A percentile compares a stretch with the other conserved stretches of the same genome.
These are phyloP conservation scores for Hyphodiscus sp. DNA, from an alignment of 2,329 filamentous ascomycete species.

Conservation along the genomic window DNA sequence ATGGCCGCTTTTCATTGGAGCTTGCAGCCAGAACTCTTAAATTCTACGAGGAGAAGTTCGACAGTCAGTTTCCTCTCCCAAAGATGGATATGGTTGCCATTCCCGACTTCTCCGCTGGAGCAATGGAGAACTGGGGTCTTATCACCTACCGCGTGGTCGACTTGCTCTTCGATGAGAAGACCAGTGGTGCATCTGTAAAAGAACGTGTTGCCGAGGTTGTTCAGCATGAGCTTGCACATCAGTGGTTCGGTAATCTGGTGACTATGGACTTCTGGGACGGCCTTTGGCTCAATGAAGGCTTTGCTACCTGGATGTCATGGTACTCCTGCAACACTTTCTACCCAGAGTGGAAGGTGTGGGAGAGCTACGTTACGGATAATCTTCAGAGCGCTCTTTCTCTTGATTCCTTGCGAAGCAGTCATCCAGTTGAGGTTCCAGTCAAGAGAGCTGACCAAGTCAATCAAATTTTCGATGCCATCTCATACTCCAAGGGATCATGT, in stretches of 20 bases:
- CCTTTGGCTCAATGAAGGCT: conserved; percentile 91
- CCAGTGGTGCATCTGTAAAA: conserved; percentile 80
- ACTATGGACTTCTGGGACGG: conserved; percentile 99
- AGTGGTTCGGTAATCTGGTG: conserved; percentile 97
- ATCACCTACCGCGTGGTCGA: conserved; percentile 93
- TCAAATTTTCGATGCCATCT: conserved; percentile 97
- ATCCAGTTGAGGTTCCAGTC: conserved; percentile 93
- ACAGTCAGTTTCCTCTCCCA: conserved; percentile 76
- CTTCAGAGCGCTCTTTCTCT: conserved; percentile 81
- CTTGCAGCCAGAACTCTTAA: conserved; percentile 83
- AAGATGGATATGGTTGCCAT: conserved; percentile 98
- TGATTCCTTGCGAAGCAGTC: conserved; percentile 87
- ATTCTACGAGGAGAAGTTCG: conserved; percentile 95
- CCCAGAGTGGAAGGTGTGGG: conserved; percentile 98
- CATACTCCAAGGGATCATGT: conserved; percentile 93
- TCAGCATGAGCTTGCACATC: conserved; percentile 93
- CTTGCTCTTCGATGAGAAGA: conserved; percentile 85
- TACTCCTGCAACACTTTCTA: conserved; percentile 93
- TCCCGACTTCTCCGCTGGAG: conserved; percentile 85
- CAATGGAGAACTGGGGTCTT: conserved; percentile 98
- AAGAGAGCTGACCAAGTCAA: conserved; percentile 95
- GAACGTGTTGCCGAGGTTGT: conserved; percentile 92
- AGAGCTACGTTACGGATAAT: conserved; percentile 89
- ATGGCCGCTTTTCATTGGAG: conserved; percentile 84
- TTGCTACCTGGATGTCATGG: conserved; percentile 90